Percentiles rank a stretch among this genome's conserved stretches.
Conservation (phyloP, 1,284 basidiomycete genomes). For the Heterobasidion occidentale region DNA sequence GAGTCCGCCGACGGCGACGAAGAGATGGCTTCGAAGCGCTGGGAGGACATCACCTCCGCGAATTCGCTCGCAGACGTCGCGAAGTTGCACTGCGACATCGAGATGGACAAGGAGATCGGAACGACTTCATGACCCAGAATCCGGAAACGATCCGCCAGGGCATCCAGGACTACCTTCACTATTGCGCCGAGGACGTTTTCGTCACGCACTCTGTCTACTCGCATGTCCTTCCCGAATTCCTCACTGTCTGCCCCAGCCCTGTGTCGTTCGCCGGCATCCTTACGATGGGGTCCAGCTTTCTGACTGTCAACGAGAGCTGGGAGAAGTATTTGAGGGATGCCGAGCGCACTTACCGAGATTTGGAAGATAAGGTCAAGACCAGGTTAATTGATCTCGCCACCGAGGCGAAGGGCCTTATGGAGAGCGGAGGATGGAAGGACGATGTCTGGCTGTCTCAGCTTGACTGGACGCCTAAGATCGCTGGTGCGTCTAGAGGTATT, state of each 20-base stretch:
- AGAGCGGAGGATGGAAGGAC: slow-evolving; percentile 49
- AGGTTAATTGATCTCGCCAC: slow-evolving; percentile 67
- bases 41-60: slow-evolving; percentile 90
- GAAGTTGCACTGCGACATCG: slow-evolving; percentile 79
- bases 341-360: slow-evolving; percentile 70
- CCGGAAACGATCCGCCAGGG: slow-evolving; percentile 61
- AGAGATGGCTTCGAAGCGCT: slow-evolving; percentile 48
- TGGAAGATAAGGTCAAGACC: slow-evolving; percentile 69
- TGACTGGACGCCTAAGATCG: slow-evolving; percentile 90
- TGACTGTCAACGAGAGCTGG: slow-evolving; percentile 91
- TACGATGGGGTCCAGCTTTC: slow-evolving; percentile 87
- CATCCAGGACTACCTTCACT: slow-evolving; percentile 75
- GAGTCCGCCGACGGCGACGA: slow-evolving; percentile 28
- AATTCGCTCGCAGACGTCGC: slow-evolving; percentile 95
- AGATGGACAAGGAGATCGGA: slow-evolving; percentile 78
- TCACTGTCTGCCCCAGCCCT: slow-evolving; percentile 83
- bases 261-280: slow-evolving; percentile 90
- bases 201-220: slow-evolving; percentile 82
- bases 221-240: slow-evolving; percentile 80
- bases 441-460: slow-evolving; percentile 89
- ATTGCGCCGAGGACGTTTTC: slow-evolving; percentile 83
- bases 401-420: slow-evolving; percentile 43
- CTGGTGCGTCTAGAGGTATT: slow-evolving; percentile 63
- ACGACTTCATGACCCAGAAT: slow-evolving; percentile 67
- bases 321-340: slow-evolving; percentile 73